These are phyloP conservation scores for Phytophthora sojae DNA, from an alignment of 352 stramenopile species.

Conservation along the genomic window DNA sequence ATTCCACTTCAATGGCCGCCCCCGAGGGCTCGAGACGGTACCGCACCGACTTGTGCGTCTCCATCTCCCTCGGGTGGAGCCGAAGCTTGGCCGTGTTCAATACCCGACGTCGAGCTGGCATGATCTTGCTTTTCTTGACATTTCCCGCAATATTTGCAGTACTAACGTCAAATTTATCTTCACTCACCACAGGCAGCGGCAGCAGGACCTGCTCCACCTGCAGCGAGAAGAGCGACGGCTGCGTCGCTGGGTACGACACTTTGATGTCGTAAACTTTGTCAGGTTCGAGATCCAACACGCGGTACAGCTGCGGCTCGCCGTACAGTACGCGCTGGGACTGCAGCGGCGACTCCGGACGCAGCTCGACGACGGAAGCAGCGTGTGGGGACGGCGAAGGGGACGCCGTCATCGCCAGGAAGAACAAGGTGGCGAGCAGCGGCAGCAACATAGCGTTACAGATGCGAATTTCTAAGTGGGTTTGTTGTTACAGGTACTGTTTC, in stretches of 20 bases:
- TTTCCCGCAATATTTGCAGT: constrained; percentile 26
- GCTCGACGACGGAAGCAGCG: constrained; percentile 16
- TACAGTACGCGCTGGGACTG: constrained; percentile 50
- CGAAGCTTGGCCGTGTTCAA: constrained; percentile 80
- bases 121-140: constrained; percentile 26
- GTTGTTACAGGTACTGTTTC: no score
- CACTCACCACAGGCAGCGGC: constrained; percentile 19
- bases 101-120: constrained; percentile 38
- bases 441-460: neutral
- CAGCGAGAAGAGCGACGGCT: constrained; percentile 64
- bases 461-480: neutral
- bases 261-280: constrained; percentile 76
- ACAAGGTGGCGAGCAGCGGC: constrained; percentile 12
- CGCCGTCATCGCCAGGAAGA: neutral
- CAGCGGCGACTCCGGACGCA: constrained; percentile 57
- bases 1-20: constrained; percentile 41
- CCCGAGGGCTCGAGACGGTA: constrained; percentile 42
- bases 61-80: constrained; percentile 51
- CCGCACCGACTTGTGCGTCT: constrained; percentile 32
- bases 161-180: constrained; percentile 18
- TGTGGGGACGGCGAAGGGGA: neutral
- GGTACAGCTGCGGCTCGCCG: constrained; percentile 58
- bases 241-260: constrained; percentile 73
- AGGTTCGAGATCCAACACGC: constrained; percentile 54
- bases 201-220: constrained; percentile 53